Percentiles rank a stretch among this genome's conserved stretches.
Conservation (phyloP, 2,329 filamentous ascomycete species). For the Emydomyces testavorans region DNA sequence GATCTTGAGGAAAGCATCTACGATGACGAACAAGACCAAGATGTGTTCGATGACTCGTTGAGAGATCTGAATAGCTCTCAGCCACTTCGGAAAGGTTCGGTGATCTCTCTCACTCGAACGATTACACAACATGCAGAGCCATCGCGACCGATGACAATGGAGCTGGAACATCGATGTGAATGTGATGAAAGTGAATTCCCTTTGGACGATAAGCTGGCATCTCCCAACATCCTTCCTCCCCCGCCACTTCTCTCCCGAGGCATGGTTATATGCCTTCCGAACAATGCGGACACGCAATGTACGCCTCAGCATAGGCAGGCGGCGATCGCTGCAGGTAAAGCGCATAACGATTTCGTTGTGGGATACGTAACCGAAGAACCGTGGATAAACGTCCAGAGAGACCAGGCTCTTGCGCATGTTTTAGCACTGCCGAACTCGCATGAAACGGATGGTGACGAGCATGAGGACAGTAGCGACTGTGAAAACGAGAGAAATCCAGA, state of each 20-base stretch:
- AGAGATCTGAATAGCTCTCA: neutral
- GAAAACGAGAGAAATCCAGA: slow-evolving; percentile 12
- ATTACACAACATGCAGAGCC: slow-evolving; percentile 29
- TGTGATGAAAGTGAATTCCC: slow-evolving; percentile 11
- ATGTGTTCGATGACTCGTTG: slow-evolving; percentile 14
- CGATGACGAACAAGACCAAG: slow-evolving; percentile 13
- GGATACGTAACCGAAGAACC: slow-evolving; percentile 29
- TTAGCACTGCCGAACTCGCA: slow-evolving; percentile 13
- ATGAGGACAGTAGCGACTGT: slow-evolving; percentile 12
- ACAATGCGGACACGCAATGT: slow-evolving; percentile 23
- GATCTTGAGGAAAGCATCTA: neutral
- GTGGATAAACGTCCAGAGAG: slow-evolving; percentile 25
- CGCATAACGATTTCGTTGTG: slow-evolving; percentile 33
- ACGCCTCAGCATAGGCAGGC: slow-evolving; percentile 27
- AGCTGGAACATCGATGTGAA: slow-evolving; percentile 11
- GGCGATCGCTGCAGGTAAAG: slow-evolving; percentile 29
- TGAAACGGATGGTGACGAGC: slow-evolving; percentile 10
- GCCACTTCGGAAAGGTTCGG: slow-evolving; percentile 29
- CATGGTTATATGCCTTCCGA: slow-evolving; percentile 29
- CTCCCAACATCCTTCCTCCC: slow-evolving; percentile 16
- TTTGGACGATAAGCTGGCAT: neutral
- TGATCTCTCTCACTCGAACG: slow-evolving; percentile 34
- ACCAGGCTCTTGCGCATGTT: slow-evolving; percentile 12
- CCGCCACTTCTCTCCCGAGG: slow-evolving; percentile 30
- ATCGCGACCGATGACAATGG: slow-evolving; percentile 16